Evolutionary conservation across 2,329 filamentous ascomycete genomes (phyloP), one percentile per base, ranked within the genome.

Genomic region (Microdochium bolleyi): DNA sequence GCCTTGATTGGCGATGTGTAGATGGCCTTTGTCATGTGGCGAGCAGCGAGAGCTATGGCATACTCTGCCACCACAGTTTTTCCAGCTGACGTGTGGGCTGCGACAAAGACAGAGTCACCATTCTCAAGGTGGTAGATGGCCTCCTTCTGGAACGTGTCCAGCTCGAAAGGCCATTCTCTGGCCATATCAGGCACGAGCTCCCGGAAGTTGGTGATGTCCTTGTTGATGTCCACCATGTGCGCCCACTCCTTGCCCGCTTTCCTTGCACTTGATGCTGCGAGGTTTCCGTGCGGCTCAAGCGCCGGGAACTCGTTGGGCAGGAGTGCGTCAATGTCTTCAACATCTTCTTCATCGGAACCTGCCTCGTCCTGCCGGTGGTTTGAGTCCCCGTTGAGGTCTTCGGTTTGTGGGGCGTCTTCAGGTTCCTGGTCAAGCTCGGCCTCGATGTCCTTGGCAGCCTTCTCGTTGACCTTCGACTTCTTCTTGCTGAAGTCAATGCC

Each of bases 1-100:
- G 94, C 94, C 68, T 99, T 99, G 75, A 99, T 99, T 0, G 94
- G 94, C 0, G 94, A 97, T 0, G 94, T 99, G 68, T 99, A 99
- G 58, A 99, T 99, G 22, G 94, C 92, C 68, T 99, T 99, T 9
- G 94, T 99, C 92, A 97, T 97, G 67, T 99, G 94, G 65, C 92
- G 95, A n/a, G 90, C 87, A 27, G 94, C 94, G 54, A 99, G 76
- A 7, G 94, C 91, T 67, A 99, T 97, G 49, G 92, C 94, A 69
- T 99, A 99, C 67, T 99, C 94, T 25, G 94, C 94, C 14, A 99
- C 94, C 0, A 97, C 94, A 1, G 94, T 99, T 74, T 99, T 99
- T 53, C 94, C 94, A 22, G 94, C 94, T 32, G 94, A 99, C 0
- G 94, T 99, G 67, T 99, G 94, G 0, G 94, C 94, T 10, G 94